phyloP scores from a whole-genome alignment of 371 early-diverging fungal species.

The Dinochytrium kinnereticum region DNA sequence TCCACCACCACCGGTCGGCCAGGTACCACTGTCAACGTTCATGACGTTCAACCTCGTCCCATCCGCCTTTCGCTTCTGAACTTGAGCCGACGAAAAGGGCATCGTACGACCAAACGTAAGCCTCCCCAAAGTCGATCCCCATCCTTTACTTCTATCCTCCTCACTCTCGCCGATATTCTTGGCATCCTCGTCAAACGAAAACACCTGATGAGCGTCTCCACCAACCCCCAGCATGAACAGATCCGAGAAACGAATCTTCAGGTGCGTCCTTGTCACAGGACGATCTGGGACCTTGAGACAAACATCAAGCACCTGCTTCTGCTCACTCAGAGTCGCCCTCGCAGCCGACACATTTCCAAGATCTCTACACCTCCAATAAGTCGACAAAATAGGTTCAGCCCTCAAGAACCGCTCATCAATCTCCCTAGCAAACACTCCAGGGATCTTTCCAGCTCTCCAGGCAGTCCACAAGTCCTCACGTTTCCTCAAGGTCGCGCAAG shows the following conservation, averaged over 20 bases:
- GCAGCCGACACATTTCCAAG: constrained; percentile 30
- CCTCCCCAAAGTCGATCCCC: constrained; percentile 5
- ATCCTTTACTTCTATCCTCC: not conserved
- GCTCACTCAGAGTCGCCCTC: constrained; percentile 20
- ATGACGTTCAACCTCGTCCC: constrained; percentile 36
- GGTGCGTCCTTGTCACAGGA: constrained; percentile 38
- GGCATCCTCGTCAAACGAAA: constrained; percentile 24
- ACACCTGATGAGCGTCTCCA: constrained; percentile 41
- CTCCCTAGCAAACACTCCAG: constrained; percentile 44
- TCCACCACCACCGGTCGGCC: constrained; percentile 54
- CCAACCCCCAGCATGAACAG: constrained; percentile 39
- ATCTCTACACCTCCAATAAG: constrained; percentile 42
- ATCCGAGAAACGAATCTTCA: constrained; percentile 42
- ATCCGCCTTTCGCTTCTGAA: constrained; percentile 5
- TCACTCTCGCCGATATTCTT: constrained; percentile 12
- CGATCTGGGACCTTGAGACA: constrained; percentile 36
- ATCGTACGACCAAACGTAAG: not conserved
- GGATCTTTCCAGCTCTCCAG: constrained; percentile 41
- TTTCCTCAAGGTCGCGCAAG: constrained; percentile 26
- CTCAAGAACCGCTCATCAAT: constrained; percentile 43
- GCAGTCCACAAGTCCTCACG: constrained; percentile 43
- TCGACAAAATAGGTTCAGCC: constrained; percentile 27
- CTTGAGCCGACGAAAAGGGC: constrained; percentile 8
- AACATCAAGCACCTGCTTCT: constrained; percentile 25
- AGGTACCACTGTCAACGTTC: constrained; percentile 47